Evolutionary conservation across 176 grass and related monocot genomes (phyloP).

Genomic region (Cenchrus purpureus): DNA sequence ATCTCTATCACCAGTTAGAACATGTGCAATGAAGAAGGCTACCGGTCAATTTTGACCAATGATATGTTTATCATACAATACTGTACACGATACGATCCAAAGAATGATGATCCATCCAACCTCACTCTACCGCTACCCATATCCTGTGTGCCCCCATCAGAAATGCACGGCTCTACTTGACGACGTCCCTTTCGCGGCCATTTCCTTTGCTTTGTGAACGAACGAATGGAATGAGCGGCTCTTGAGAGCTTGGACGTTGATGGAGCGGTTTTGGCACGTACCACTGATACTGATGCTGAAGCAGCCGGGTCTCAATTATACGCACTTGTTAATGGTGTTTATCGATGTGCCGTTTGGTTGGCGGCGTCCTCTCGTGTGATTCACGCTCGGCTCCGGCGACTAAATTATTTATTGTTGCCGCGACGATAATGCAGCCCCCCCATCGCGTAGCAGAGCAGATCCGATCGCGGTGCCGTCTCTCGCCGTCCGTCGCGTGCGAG

Average conservation of each 20-base stretch:
- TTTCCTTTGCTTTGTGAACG: not conserved
- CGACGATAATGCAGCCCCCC: not conserved
- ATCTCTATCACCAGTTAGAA: too few relatives aligned
- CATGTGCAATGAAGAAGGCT: too few relatives aligned
- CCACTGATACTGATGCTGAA: not conserved
- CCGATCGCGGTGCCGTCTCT: conserved; percentile 14
- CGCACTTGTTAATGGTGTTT: conserved; percentile 14
- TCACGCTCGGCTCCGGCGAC: conserved; percentile 13
- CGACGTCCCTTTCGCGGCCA: conserved; percentile 23
- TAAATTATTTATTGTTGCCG: conserved; percentile 13
- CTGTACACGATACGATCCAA: not conserved
- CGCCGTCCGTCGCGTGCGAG: not conserved
- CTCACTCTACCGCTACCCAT: not conserved
- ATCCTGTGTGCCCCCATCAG: not conserved
- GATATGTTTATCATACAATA: conserved; percentile 9
- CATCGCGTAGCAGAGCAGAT: not conserved
- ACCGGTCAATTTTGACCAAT: not conserved
- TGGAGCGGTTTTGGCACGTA: not conserved
- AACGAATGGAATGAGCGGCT: conserved; percentile 2
- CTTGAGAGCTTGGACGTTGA: not conserved
- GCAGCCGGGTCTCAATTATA: not conserved
- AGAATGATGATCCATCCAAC: not conserved
- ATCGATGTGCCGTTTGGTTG: not conserved
- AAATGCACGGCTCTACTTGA: conserved; percentile 6
- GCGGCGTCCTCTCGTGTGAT: conserved; percentile 23